A percentile compares a stretch with the other conserved stretches of the same genome.
Conservation (phyloP, 306 rosid species). For the Senna tora region DNA sequence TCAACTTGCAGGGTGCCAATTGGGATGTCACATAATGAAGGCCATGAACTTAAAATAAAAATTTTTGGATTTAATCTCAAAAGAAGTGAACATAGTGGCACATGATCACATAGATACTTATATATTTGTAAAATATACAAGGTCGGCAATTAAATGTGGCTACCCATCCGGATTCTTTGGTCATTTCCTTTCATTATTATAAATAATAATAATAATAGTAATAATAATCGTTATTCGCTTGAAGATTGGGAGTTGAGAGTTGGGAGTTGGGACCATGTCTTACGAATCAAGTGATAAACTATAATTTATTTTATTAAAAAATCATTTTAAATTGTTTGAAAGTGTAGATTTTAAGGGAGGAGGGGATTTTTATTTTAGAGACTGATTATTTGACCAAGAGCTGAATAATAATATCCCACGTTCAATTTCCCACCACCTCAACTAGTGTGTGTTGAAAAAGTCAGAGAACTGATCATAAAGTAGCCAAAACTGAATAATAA, state of each 20-base stretch:
- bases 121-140: constrained; percentile 16
- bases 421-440: constrained; percentile 36
- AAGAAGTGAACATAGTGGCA: constrained; percentile 37
- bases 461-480: constrained; percentile 35
- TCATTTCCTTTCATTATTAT: neutral
- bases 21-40: constrained; percentile 21
- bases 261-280: constrained; percentile 21
- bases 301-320: neutral
- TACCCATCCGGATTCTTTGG: constrained; percentile 44
- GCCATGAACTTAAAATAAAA: constrained; percentile 9
- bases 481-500: constrained; percentile 42
- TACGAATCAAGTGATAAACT: neutral
- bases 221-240: too few relatives aligned
- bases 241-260: neutral
- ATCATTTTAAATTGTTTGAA: constrained; percentile 9
- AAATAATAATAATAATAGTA: too few relatives aligned
- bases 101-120: constrained; percentile 37
- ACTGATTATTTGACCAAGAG: constrained; percentile 22
- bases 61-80: neutral
- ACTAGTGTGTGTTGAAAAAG: constrained; percentile 41
- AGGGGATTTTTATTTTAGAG: neutral
- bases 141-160: constrained; percentile 39
- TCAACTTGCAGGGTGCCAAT: constrained; percentile 34
- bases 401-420: constrained; percentile 31
- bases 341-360: constrained; percentile 10